Evolutionary conservation across 805 yeast genomes (phyloP).

Genomic region (Starmerella floricola): DNA sequence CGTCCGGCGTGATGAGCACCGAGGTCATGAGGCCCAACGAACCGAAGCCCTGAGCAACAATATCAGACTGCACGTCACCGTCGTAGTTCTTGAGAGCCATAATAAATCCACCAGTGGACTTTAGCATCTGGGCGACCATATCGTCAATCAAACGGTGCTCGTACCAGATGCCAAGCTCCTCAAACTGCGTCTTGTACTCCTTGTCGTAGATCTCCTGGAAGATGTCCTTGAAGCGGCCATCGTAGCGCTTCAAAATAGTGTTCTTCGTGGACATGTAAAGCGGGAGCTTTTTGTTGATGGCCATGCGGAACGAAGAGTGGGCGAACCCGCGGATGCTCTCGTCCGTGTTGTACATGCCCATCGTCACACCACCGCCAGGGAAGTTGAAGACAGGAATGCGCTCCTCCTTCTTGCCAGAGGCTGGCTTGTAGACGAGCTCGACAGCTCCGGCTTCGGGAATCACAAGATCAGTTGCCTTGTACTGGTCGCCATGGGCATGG

Average conservation of each 20-base stretch:
- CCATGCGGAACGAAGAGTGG: slow-evolving; percentile 80
- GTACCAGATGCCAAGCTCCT: slow-evolving; percentile 76
- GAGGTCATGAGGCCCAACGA: slow-evolving; percentile 96
- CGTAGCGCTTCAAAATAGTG: slow-evolving; percentile 86
- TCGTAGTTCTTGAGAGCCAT: slow-evolving; percentile 97
- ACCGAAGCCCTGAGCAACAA: slow-evolving; percentile 97
- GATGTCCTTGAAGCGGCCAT: slow-evolving; percentile 89
- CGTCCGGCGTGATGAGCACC: slow-evolving; percentile 92
- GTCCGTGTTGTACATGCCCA: slow-evolving; percentile 93
- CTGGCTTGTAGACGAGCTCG: slow-evolving; percentile 64
- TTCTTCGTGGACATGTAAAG: slow-evolving; percentile 84
- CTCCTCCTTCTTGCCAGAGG: slow-evolving; percentile 44
- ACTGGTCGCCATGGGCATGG: slow-evolving; percentile 96
- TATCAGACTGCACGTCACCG: slow-evolving; percentile 94
- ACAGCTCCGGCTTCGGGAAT: slow-evolving; percentile 70
- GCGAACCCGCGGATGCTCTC: slow-evolving; percentile 86
- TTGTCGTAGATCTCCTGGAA: slow-evolving; percentile 69
- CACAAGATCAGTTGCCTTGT: slow-evolving; percentile 79
- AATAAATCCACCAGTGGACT: slow-evolving; percentile 87
- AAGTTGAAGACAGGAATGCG: slow-evolving; percentile 56
- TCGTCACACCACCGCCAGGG: slow-evolving; percentile 64
- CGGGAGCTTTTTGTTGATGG: slow-evolving; percentile 64
- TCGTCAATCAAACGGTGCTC: slow-evolving; percentile 95
- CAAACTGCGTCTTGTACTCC: slow-evolving; percentile 60
- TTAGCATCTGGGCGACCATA: slow-evolving; percentile 98